A percentile compares a stretch with the other conserved stretches of the same genome.
These are phyloP conservation scores for Kodamaea derodonti DNA, from an alignment of 1,139 yeast species.

Conservation along the genomic window DNA sequence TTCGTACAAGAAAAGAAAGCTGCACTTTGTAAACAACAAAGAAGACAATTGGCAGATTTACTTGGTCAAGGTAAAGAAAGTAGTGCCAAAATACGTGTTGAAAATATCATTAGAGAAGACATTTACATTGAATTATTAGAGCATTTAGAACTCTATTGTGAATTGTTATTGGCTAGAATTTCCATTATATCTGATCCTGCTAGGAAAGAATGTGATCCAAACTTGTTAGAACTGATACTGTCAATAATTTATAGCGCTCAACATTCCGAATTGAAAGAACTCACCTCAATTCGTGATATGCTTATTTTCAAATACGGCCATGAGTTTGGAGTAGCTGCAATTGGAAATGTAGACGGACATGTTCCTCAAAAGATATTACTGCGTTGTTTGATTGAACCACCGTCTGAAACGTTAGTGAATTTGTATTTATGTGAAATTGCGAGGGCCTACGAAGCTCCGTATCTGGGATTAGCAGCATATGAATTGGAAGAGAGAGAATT, in stretches of 20 bases:
- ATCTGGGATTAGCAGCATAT: constrained; percentile 50
- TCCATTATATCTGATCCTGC: constrained; percentile 46
- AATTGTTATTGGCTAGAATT: constrained; percentile 72
- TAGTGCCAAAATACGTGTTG: constrained; percentile 82
- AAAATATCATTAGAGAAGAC: constrained; percentile 82
- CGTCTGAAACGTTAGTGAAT: constrained; percentile 59
- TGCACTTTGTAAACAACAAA: constrained; percentile 77
- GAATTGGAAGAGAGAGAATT: constrained; percentile 14
- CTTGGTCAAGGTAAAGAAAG: constrained; percentile 70
- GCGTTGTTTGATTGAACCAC: constrained; percentile 67
- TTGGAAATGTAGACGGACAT: constrained; percentile 49
- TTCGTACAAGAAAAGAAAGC: constrained; percentile 79
- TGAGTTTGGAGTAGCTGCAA: constrained; percentile 57
- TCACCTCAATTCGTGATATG: constrained; percentile 57
- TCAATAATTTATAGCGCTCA: constrained; percentile 69
- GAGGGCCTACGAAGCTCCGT: constrained; percentile 72
- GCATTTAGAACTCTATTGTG: constrained; percentile 78
- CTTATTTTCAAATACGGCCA: constrained; percentile 60
- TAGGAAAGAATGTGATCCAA: constrained; percentile 50
- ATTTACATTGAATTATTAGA: constrained; percentile 79
- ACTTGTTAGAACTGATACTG: constrained; percentile 70
- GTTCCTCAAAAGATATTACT: constrained; percentile 65
- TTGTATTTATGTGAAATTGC: constrained; percentile 80
- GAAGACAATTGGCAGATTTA: constrained; percentile 73
- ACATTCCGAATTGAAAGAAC: constrained; percentile 74